phyloP scores from a whole-genome alignment of 139 green algal species.

The Chlorella sp. region DNA sequence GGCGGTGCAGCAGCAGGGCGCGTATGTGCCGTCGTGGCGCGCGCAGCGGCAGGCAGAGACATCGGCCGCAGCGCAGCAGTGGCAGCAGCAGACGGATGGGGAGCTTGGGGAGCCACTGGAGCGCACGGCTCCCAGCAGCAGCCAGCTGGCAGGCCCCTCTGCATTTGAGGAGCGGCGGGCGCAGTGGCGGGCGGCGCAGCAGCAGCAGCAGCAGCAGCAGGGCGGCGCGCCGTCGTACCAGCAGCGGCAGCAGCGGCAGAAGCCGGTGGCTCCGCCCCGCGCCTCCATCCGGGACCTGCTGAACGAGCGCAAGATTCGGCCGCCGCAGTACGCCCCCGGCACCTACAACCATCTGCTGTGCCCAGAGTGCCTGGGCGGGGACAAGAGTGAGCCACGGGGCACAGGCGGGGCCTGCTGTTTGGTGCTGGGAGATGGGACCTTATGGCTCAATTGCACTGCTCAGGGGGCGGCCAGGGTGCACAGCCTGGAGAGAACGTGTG shows the following conservation, averaged over 20 bases:
- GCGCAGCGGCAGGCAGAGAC: background rate
- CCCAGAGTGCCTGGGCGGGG: slow-evolving; percentile 60
- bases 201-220: slow-evolving; percentile 27
- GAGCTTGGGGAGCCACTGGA: slow-evolving; percentile 6
- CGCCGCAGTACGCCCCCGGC: slow-evolving; percentile 49
- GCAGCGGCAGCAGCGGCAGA: background rate
- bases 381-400: slow-evolving; percentile 29
- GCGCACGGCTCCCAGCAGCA: background rate
- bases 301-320: slow-evolving; percentile 40
- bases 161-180: background rate
- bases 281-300: slow-evolving; percentile 54
- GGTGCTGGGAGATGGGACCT: no score
- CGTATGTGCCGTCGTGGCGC: background rate
- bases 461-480: no score
- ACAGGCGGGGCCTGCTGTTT: background rate
- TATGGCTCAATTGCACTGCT: no score
- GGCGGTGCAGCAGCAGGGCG: background rate
- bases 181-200: background rate
- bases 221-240: background rate
- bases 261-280: background rate
- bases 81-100: background rate
- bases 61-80: background rate
- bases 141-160: background rate
- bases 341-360: slow-evolving; percentile 52
- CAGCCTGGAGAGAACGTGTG: no score